Evolutionary conservation across 352 stramenopile genomes (phyloP).

Genomic region (Blastocystis sp.): DNA sequence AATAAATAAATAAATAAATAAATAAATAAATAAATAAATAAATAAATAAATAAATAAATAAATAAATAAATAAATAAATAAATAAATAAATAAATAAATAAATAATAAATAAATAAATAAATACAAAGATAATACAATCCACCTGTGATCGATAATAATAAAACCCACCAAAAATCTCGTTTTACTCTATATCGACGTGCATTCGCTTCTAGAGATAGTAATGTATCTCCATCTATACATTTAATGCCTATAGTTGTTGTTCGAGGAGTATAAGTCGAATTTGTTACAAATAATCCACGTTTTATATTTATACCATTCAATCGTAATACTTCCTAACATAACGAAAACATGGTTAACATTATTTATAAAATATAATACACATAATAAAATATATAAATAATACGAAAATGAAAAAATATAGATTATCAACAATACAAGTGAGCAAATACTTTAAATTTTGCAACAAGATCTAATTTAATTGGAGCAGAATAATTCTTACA

Average conservation of each 20-base stretch:
- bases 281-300: slow-evolving; percentile 27
- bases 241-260: slow-evolving; percentile 31
- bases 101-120: slow-evolving; percentile 1
- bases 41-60: too few species aligned
- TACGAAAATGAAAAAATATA: too few species aligned
- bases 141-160: slow-evolving; percentile 2
- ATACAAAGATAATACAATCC: background rate
- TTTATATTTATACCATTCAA: slow-evolving; percentile 19
- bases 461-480: slow-evolving; percentile 32
- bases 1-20: too few species aligned
- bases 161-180: slow-evolving; percentile 15
- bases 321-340: slow-evolving; percentile 35
- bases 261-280: slow-evolving; percentile 29
- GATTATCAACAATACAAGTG: background rate
- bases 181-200: too few species aligned
- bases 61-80: background rate
- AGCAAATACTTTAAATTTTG: slow-evolving; percentile 22
- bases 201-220: slow-evolving; percentile 15
- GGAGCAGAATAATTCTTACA: slow-evolving; percentile 34
- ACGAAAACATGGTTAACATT: too few species aligned
- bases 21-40: too few species aligned
- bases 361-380: too few species aligned
- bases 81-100: background rate
- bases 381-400: too few species aligned
- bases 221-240: slow-evolving; percentile 17